Evolutionary conservation across 805 yeast genomes (phyloP).

Genomic region (Wickerhamiella sorbophila): DNA sequence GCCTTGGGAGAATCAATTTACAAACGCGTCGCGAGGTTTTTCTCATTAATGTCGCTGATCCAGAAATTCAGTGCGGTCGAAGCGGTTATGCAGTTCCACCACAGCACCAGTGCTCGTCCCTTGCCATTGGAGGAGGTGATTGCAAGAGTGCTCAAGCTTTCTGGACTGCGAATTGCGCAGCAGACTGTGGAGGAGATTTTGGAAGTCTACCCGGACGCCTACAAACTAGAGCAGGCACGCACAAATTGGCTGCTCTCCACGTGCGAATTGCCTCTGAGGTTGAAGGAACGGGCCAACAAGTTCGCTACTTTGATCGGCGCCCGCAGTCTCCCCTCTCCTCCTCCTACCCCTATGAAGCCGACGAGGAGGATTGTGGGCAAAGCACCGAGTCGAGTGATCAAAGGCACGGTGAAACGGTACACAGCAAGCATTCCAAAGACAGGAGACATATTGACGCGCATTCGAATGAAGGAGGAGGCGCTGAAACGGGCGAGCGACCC

Average conservation of each 20-base stretch:
- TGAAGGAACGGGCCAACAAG: conserved; percentile 2
- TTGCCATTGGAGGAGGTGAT: conserved; percentile 15
- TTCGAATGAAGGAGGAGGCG: conserved; percentile 21
- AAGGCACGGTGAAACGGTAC: neutral
- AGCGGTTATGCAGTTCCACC: conserved; percentile 14
- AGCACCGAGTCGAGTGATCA: conserved; percentile 1
- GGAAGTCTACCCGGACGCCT: conserved; percentile 17
- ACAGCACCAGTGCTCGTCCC: conserved; percentile 15
- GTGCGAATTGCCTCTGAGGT: conserved; percentile 8
- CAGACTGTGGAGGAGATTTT: conserved; percentile 15
- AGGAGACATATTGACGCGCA: conserved; percentile 20
- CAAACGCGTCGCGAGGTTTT: too few species aligned
- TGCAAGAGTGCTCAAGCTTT: conserved; percentile 11
- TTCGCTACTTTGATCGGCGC: neutral
- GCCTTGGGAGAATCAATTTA: neutral
- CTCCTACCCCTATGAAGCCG: neutral
- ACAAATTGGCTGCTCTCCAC: conserved; percentile 6
- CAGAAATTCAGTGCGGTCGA: conserved; percentile 18
- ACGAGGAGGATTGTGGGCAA: neutral
- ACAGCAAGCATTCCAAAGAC: conserved; percentile 1
- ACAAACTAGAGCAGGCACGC: conserved; percentile 8
- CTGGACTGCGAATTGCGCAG: conserved; percentile 13
- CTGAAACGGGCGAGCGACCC: conserved; percentile 5
- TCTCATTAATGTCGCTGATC: conserved; percentile 8
- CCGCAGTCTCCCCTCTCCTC: neutral